Evolutionary conservation across 1,284 basidiomycete genomes (phyloP), one percentile per base, ranked within the genome.

Genomic region (Ceratobasidium sp.): DNA sequence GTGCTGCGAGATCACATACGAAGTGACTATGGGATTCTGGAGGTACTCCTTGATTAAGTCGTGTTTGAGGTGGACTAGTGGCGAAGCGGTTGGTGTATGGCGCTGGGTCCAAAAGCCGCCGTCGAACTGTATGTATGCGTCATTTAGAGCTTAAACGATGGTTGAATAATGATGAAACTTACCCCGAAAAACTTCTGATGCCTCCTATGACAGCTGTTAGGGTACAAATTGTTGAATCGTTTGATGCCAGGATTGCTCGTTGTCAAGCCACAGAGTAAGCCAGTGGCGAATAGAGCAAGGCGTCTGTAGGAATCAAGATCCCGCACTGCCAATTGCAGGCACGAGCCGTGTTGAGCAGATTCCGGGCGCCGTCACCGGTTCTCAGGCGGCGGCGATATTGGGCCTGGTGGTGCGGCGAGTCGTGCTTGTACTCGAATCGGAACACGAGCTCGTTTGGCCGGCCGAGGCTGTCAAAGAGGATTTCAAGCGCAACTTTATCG

Each of bases 341-440:
- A 26, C 53, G 68, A 15, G 68, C 68, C n/a, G 51, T 20, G 51
- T 40, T 42, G 3, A 55, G 39, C 13, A 70, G 53, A 53, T 70
- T 70, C 15, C 40, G 49, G 4, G 68, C 56, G 28, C 68, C 68
- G 51, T 70, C 51, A 12, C 53, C 33, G 26, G 68, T 70, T 5
- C 68, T 33, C 3, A 70, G 68, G 28, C 61, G 72, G 12, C 64
- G 49, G 3, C 49, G 72, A 63, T 49, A 42, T 28, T 64, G 61
- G 23, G 70, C 20, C 9, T 15, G 20, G 49, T 72, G 70, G 42
- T 58, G 53, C 39, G 42, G 60, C 15, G 60, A 55, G 26, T 64
- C 23, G 26, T 33, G 44, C 46, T 75, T 63, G 46, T 60, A 75
- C 13, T 75, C 61, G n/a, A 75, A 75, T 2, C 60, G 46, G 64